A percentile compares a stretch with the other conserved stretches of the same genome.
Conservation (phyloP, 2,329 filamentous ascomycete genomes). For the Cryphonectria naterciae region DNA sequence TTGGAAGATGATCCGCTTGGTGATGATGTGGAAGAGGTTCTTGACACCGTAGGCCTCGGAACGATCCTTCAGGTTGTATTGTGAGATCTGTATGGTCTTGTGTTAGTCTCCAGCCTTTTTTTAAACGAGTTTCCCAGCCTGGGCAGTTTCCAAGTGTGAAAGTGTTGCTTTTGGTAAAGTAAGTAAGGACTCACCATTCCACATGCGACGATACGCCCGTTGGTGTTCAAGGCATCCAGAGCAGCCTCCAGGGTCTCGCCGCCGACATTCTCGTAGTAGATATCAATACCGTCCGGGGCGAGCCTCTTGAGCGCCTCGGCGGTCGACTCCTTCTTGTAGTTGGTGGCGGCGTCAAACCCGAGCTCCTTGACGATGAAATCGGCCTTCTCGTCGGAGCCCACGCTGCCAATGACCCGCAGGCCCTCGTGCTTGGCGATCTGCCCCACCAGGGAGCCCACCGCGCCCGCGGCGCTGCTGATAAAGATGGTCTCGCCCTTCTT, state of each 20-base stretch:
- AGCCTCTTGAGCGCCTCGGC: slow-evolving; percentile 69
- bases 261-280: slow-evolving; percentile 60
- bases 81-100: slow-evolving; percentile 58
- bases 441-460: slow-evolving; percentile 81
- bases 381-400: slow-evolving; percentile 79
- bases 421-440: slow-evolving; percentile 84
- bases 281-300: slow-evolving; percentile 78
- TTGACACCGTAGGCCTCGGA: slow-evolving; percentile 66
- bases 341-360: slow-evolving; percentile 69
- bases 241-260: slow-evolving; percentile 56
- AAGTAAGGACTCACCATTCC: slow-evolving; percentile 55
- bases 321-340: slow-evolving; percentile 84
- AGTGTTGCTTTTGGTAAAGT: background rate
- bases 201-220: slow-evolving; percentile 68
- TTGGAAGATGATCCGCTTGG: slow-evolving; percentile 70
- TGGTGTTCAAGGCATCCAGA: slow-evolving; percentile 55
- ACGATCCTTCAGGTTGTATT: slow-evolving; percentile 65
- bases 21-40: slow-evolving; percentile 67
- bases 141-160: background rate
- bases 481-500: slow-evolving; percentile 82
- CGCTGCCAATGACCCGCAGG: slow-evolving; percentile 77
- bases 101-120: slow-evolving; percentile 36
- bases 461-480: slow-evolving; percentile 77
- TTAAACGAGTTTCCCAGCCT: background rate
- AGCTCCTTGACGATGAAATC: slow-evolving; percentile 62